These are phyloP conservation scores for Solanum pennellii DNA, from an alignment of 257 asterid species.

Conservation along the genomic window DNA sequence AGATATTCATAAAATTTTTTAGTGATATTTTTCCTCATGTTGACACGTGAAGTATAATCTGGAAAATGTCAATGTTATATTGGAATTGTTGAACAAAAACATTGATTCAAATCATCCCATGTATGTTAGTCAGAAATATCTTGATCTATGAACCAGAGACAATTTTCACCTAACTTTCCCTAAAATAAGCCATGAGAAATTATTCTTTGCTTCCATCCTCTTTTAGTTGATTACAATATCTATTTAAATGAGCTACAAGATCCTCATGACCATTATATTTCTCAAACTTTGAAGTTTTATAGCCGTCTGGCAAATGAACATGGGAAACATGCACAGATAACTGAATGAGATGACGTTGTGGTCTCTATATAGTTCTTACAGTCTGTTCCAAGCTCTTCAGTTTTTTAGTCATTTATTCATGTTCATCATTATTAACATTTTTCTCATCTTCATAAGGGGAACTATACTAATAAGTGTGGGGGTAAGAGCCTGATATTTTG, in stretches of 20 bases:
- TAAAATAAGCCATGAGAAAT: background rate
- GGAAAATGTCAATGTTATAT: no score
- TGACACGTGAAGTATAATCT: background rate
- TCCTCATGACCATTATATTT: background rate
- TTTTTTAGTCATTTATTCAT: background rate
- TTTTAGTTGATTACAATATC: background rate
- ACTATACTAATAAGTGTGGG: background rate
- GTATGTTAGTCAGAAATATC: background rate
- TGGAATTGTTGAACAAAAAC: no score
- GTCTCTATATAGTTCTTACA: background rate
- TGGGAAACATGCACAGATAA: background rate
- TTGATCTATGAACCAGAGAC: background rate
- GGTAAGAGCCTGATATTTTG: background rate
- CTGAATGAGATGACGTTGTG: background rate
- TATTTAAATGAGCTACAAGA: background rate
- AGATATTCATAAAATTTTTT: no score
- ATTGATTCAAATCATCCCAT: no score
- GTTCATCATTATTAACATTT: background rate
- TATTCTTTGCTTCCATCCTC: background rate
- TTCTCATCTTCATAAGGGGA: background rate
- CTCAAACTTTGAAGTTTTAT: background rate
- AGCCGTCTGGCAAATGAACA: background rate
- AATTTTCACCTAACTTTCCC: background rate
- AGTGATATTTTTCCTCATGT: background rate
- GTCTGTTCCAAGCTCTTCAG: no score